phyloP scores from a whole-genome alignment of 2,329 filamentous ascomycete species.

The Aspergillus nomiae region DNA sequence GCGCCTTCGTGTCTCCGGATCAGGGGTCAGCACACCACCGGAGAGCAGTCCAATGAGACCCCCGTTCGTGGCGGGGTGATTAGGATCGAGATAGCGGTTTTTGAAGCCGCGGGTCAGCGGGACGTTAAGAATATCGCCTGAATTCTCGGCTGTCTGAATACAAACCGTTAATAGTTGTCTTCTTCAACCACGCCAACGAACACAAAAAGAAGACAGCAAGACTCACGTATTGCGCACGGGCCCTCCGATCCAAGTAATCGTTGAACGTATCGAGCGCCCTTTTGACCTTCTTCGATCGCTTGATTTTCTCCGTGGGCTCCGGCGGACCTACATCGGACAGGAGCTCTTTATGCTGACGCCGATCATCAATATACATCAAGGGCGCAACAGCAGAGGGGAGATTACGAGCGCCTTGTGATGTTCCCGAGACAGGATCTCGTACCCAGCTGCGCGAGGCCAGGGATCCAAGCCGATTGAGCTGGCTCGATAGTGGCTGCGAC shows the following conservation, averaged over 20 bases:
- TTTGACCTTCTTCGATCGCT: not conserved
- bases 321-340: not conserved
- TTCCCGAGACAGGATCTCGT: not conserved
- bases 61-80: conserved; percentile 51
- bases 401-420: not conserved
- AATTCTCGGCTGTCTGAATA: not conserved
- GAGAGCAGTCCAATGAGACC: conserved; percentile 48
- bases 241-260: not conserved
- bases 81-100: conserved; percentile 53
- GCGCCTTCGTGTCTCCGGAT: not conserved
- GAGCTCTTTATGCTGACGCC: not conserved
- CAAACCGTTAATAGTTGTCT: not conserved
- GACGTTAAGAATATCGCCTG: not conserved
- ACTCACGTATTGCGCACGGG: not conserved
- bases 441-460: not conserved
- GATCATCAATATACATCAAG: not conserved
- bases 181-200: too few species aligned
- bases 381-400: not conserved
- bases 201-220: too few species aligned
- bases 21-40: conserved; percentile 35
- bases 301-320: not conserved
- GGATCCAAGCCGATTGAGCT: not conserved
- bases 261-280: not conserved
- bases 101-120: conserved; percentile 32
- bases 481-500: not conserved